These are phyloP conservation scores for Zanthoxylum bungeanum DNA, from an alignment of 345 rosid genomes.

Conservation along the genomic window DNA sequence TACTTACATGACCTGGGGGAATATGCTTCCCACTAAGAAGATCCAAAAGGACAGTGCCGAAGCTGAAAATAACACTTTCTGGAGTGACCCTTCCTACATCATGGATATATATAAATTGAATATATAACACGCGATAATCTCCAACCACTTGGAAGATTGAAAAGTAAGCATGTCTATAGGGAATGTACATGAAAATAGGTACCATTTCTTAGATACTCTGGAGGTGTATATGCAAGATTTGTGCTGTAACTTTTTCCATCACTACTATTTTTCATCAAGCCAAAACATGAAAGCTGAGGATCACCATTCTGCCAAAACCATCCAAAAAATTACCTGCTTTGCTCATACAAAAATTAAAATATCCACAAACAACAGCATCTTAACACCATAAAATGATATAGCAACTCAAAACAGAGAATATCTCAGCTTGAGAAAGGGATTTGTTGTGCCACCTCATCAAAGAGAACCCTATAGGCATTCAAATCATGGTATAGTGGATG, in stretches of 20 bases:
- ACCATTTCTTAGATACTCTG: slow-evolving; percentile 93
- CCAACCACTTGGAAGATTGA: not conserved
- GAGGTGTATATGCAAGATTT: slow-evolving; percentile 90
- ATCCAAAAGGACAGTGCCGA: slow-evolving; percentile 92
- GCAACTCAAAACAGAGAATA: not conserved
- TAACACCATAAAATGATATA: not conserved
- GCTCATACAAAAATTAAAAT: slow-evolving; percentile 1
- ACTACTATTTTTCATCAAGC: slow-evolving; percentile 74
- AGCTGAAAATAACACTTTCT: slow-evolving; percentile 92
- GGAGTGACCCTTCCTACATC: slow-evolving; percentile 84
- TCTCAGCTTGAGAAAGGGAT: too few species aligned
- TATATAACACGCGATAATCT: not conserved
- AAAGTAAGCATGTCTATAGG: not conserved
- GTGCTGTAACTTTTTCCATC: slow-evolving; percentile 84
- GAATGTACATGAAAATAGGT: slow-evolving; percentile 7
- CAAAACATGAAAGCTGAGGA: slow-evolving; percentile 9
- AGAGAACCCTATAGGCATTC: slow-evolving; percentile 93
- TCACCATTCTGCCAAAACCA: slow-evolving; percentile 24
- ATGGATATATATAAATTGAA: not conserved
- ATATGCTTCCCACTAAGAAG: slow-evolving; percentile 94
- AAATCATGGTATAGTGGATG: slow-evolving; percentile 87
- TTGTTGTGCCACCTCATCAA: slow-evolving; percentile 90
- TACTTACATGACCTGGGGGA: slow-evolving; percentile 92
- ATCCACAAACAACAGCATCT: not conserved
- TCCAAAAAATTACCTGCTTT: slow-evolving; percentile 16